Evolutionary conservation across 2,329 filamentous ascomycete genomes (phyloP), one percentile per base, ranked within the genome.

Genomic region (Metarhizium rileyi): DNA sequence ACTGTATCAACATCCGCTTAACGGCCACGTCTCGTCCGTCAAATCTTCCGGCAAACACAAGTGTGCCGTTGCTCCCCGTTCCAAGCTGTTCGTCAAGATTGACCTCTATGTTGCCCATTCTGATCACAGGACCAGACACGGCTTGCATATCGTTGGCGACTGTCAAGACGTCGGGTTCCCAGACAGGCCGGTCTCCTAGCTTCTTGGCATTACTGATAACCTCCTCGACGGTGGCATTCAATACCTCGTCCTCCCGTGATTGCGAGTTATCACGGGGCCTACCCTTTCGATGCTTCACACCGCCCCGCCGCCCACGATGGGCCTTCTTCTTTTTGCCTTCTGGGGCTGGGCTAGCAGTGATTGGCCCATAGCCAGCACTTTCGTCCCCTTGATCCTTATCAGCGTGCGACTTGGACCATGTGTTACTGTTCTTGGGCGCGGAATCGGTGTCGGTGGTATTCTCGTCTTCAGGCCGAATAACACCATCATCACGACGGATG

Each of bases 1-100:
- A 96, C 57, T 95, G 88, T 30, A 91, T 88, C 53, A 97, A 75
- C 89, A 98, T 95, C 30, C 93, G 83, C 73, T 98, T 98, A 44
- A 98, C 89, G 1, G 93, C 93, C 25, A 98, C 91, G 42, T 90
- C 86, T 46, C 90, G 84, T 23, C 90, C 90, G 64, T 95, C 93
- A 64, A 95, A 97, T 48, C 84, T 87, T n/a, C 93, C 93, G 45
- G 88, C 85, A 65, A 93, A 97, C 0, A 98, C 93, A 48, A 94
- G 83, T 0, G 93, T 98, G n/a, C 93, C 93, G 62, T 96, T 95
- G 65, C 91, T 97, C 49, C 93, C 93, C 52, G 88, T 84, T 22
- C 82, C 82, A 27, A 86, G 72, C 55, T 83, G 77, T 57, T 77
- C 72, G 43, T 83, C 76, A 42, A 77, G 76, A 54, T 84, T 76